phyloP scores from a whole-genome alignment of 495 filamentous ascomycete genomes.

The Trichoderma virens region DNA sequence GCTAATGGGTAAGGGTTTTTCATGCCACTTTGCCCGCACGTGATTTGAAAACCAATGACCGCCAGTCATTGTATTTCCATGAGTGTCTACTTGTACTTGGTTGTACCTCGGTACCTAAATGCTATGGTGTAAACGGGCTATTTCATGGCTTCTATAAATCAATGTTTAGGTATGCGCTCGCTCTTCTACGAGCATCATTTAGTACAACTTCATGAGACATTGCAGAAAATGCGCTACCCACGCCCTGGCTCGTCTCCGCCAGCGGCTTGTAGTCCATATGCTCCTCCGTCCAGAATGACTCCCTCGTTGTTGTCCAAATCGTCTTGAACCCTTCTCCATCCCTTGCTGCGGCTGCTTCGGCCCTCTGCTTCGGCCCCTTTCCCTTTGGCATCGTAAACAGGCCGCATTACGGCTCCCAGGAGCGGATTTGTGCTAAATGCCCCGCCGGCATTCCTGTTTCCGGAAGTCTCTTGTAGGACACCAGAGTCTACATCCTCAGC shows the following conservation, averaged over 20 bases:
- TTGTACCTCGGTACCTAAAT: no score
- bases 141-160: not conserved
- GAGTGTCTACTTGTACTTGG: no score
- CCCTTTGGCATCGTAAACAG: conserved; percentile 57
- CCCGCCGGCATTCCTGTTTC: conserved; percentile 34
- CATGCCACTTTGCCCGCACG: no score
- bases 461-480: conserved; percentile 19
- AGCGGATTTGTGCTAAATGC: conserved; percentile 82
- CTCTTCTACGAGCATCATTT: not conserved
- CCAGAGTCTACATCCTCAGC: conserved; percentile 12
- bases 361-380: conserved; percentile 32
- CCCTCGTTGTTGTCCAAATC: conserved; percentile 83
- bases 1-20: not conserved
- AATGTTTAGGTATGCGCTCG: not conserved
- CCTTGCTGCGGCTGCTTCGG: conserved; percentile 38
- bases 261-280: conserved; percentile 41
- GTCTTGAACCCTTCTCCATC: conserved; percentile 88
- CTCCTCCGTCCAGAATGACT: conserved; percentile 83
- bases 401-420: conserved; percentile 69
- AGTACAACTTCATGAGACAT: no score
- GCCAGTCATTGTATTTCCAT: no score
- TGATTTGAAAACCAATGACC: no score
- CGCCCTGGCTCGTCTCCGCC: conserved; percentile 32
- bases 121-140: no score
- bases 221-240: no score